Evolutionary conservation across 2,329 filamentous ascomycete genomes (phyloP).

Genomic region (Monilinia polystroma): DNA sequence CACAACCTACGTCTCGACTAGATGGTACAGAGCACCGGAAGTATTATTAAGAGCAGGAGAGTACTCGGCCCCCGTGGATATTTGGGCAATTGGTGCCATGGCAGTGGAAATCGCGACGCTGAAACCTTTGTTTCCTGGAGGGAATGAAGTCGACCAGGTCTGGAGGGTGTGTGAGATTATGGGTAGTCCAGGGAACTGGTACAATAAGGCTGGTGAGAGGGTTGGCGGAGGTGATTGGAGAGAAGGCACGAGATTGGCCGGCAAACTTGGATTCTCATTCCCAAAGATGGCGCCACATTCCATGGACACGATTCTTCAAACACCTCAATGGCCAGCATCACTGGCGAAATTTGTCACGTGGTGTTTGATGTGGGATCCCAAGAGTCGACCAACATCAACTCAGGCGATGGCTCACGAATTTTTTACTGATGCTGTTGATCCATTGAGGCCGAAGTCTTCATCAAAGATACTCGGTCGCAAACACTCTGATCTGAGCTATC

Average conservation of each 20-base stretch:
- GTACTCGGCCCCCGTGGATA: conserved; percentile 96
- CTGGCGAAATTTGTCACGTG: conserved; percentile 93
- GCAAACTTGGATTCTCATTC: conserved; percentile 97
- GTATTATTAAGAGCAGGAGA: conserved; percentile 91
- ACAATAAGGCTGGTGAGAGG: conserved; percentile 81
- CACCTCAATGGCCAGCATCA: conserved; percentile 87
- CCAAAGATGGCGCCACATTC: conserved; percentile 98
- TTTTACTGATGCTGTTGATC: conserved; percentile 89
- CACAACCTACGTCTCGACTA: conserved; percentile 95
- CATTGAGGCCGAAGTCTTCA: conserved; percentile 86
- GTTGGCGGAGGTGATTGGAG: conserved; percentile 98
- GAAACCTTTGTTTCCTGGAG: conserved; percentile 94
- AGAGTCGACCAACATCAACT: conserved; percentile 82
- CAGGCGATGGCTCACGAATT: conserved; percentile 96
- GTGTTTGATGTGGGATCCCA: conserved; percentile 99
- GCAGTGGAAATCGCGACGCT: conserved; percentile 95
- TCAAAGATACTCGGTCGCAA: conserved; percentile 85
- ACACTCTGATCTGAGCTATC: conserved; percentile 75
- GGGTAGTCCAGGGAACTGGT: conserved; percentile 98
- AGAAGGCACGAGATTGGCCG: conserved; percentile 86
- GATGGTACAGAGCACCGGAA: conserved; percentile 94
- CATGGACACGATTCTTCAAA: conserved; percentile 88
- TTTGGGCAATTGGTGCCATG: conserved; percentile 98
- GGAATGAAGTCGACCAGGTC: conserved; percentile 97
- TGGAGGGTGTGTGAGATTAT: conserved; percentile 99